Conservation (phyloP, 2,329 filamentous ascomycete genomes). For the Sporothrix phasma region DNA sequence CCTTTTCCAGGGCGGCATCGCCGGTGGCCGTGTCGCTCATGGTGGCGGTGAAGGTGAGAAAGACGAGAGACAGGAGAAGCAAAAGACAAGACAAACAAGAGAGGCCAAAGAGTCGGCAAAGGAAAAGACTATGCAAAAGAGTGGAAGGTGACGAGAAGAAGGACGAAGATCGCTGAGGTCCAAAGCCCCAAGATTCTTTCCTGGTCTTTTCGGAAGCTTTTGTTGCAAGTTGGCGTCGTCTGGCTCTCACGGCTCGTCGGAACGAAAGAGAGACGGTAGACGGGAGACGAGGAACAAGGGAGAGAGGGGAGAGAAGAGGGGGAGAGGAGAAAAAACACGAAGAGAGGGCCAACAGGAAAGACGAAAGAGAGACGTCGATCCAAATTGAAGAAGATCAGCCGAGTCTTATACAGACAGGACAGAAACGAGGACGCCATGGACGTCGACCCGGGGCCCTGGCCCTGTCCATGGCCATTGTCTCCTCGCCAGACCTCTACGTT, state of each 20-base stretch:
- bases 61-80: not conserved
- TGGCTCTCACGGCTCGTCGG: not conserved
- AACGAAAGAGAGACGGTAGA: not conserved
- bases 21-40: conserved; percentile 7
- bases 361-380: not conserved
- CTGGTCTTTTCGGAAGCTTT: not conserved
- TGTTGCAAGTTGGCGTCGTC: not conserved
- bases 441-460: not conserved
- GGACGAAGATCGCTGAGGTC: not conserved
- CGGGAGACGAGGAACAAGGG: not conserved
- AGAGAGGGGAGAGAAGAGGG: no score
- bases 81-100: not conserved
- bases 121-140: not conserved
- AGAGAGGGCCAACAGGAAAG: not conserved
- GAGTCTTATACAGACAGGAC: not conserved
- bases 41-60: not conserved
- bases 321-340: not conserved
- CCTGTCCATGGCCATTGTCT: not conserved
- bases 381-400: conserved; percentile 3
- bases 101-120: not conserved
- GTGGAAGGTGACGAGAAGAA: not conserved
- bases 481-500: no score
- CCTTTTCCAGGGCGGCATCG: conserved; percentile 4
- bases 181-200: not conserved
- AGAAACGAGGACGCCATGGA: not conserved